These are phyloP conservation scores for Debaryomycetaceae sp. DNA, from an alignment of 1,139 yeast species.

Conservation along the genomic window DNA sequence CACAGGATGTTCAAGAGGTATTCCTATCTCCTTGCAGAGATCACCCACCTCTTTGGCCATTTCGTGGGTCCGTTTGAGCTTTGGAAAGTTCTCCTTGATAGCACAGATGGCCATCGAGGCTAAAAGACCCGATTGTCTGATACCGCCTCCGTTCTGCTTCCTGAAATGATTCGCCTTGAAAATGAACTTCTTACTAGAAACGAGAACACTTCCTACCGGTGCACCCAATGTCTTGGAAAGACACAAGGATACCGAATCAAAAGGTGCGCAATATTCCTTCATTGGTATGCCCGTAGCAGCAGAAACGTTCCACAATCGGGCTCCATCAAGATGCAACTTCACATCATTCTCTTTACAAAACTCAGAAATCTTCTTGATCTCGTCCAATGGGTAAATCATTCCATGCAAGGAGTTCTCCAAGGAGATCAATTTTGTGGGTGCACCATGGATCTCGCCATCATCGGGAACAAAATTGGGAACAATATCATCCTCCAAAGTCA, in stretches of 20 bases:
- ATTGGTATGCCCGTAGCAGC: slow-evolving; percentile 39
- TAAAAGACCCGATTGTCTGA: slow-evolving; percentile 43
- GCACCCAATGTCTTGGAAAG: slow-evolving; percentile 46
- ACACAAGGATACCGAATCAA: slow-evolving; percentile 45
- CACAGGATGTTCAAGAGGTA: slow-evolving; percentile 36
- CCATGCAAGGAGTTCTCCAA: slow-evolving; percentile 48
- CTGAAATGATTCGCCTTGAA: slow-evolving; percentile 45
- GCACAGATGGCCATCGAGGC: slow-evolving; percentile 42
- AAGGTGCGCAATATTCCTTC: slow-evolving; percentile 35
- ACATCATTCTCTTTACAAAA: slow-evolving; percentile 35
- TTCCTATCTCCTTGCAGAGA: slow-evolving; percentile 33
- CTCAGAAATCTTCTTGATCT: slow-evolving; percentile 33
- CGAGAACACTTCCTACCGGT: slow-evolving; percentile 45
- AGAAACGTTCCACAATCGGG: slow-evolving; percentile 46
- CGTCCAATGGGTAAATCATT: slow-evolving; percentile 40
- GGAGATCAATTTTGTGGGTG: slow-evolving; percentile 45
- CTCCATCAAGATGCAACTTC: slow-evolving; percentile 44
- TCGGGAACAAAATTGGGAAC: slow-evolving; percentile 40
- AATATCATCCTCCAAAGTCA: slow-evolving; percentile 40
- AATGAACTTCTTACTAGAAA: slow-evolving; percentile 29
- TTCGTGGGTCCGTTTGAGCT: slow-evolving; percentile 46
- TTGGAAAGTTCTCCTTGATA: slow-evolving; percentile 35
- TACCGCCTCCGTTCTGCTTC: slow-evolving; percentile 48
- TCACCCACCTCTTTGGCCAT: slow-evolving; percentile 52
- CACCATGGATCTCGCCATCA: slow-evolving; percentile 46